Evolutionary conservation across 2,329 filamentous ascomycete species (phyloP), one percentile per base, ranked within the genome.

Genomic region (Sclerotinia borealis): DNA sequence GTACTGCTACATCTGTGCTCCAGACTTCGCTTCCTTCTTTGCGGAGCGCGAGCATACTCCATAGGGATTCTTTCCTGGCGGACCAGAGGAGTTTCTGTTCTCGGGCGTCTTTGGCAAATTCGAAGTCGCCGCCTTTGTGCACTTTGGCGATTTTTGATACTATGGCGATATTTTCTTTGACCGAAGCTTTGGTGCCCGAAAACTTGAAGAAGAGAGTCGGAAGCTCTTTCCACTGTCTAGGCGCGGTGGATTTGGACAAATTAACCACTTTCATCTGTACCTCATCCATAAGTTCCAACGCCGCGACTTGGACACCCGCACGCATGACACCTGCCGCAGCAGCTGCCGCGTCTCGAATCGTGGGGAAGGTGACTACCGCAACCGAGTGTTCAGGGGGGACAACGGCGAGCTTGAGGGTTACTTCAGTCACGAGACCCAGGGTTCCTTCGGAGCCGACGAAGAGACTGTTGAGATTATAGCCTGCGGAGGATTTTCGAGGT

Each of bases 161-260:
- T 58, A 85, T 78, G 11, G 78, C 76, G 56, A 95, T 88, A 70
- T 93, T 91, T 70, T 96, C 91, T 65, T 84, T 82, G 4, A 96
- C 91, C n/a, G 88, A 85, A 29, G 84, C 83, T 68, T 86, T 87
- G 1, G 91, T 92, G 22, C 92, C 92, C 1, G 90, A 87, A 73
- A 96, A 91, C 76, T 92, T 93, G 82, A 93, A 92, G 75, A 93
- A 93, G 15, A 93, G 80, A 1, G 90, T 93, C 0, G 90, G 90
- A 61, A 82, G 76, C 75, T 93, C 90, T 69, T 88, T 83, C 90
- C 90, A 93, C 49, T 84, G 83, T 7, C 83, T 78, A 19, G 86
- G 87, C 9, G 84, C 82, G 0, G 89, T 92, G 4, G 85, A 85
- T 1, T 89, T 88, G 13, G 88, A 84, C 60, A 86, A 80, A 76